phyloP scores from a whole-genome alignment of 306 rosid species.

The Begonia masoniana region DNA sequence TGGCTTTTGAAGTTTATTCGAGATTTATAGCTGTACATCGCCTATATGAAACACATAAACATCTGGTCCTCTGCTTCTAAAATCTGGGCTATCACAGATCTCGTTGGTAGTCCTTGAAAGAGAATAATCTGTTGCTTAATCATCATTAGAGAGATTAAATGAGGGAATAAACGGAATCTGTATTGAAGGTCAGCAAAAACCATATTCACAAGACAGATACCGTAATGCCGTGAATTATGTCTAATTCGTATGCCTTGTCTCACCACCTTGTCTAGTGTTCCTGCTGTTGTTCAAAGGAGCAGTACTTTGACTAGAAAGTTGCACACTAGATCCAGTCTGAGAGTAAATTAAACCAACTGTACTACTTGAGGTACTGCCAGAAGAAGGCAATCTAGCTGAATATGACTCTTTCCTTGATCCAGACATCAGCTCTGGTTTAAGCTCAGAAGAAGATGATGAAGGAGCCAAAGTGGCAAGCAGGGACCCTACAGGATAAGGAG shows the following conservation, averaged over 20 bases:
- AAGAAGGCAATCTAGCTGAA: conserved; percentile 39
- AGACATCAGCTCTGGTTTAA: conserved; percentile 35
- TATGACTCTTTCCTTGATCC: conserved; percentile 37
- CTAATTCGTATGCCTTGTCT: conserved; percentile 27
- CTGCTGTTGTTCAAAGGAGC: too few species aligned
- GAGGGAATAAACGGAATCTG: too few species aligned
- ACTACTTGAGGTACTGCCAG: conserved; percentile 26
- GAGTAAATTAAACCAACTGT: background rate
- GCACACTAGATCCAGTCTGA: background rate
- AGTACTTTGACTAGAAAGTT: conserved; percentile 34
- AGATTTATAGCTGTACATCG: background rate
- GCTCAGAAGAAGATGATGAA: conserved; percentile 44
- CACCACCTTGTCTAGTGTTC: conserved; percentile 51
- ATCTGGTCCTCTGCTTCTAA: too few species aligned
- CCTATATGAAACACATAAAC: too few species aligned
- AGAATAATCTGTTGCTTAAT: too few species aligned
- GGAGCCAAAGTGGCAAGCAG: conserved; percentile 57
- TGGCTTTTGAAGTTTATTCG: background rate
- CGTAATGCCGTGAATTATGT: too few species aligned
- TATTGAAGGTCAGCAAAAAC: too few species aligned
- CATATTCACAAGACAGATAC: too few species aligned
- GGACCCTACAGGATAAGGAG: conserved; percentile 70
- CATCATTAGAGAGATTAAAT: too few species aligned
- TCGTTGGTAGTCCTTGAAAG: too few species aligned
- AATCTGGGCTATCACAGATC: too few species aligned